phyloP scores from a whole-genome alignment of 257 asterid species.

The Solanum lignicaule region DNA sequence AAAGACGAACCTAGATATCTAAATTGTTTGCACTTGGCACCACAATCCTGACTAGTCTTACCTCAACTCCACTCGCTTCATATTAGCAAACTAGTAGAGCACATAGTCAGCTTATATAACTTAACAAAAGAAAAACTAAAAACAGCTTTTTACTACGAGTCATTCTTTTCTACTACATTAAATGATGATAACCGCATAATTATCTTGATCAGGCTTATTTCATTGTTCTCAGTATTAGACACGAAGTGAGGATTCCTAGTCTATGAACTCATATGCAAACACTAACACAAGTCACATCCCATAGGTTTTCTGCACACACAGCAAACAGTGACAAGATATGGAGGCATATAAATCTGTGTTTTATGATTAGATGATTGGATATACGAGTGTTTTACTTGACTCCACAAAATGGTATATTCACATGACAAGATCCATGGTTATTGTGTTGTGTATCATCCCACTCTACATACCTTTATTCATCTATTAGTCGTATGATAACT shows the following conservation, averaged over 20 bases:
- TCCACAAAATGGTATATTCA: neutral
- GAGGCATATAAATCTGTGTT: neutral
- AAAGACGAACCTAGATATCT: neutral
- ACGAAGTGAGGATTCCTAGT: neutral
- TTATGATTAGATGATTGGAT: neutral
- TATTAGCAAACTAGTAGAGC: neutral
- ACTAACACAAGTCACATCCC: neutral
- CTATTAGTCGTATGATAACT: neutral
- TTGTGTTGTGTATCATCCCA: neutral
- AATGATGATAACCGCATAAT: neutral
- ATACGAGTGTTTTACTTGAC: neutral
- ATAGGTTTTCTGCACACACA: neutral
- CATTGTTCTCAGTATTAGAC: neutral
- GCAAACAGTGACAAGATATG: neutral
- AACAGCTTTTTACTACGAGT: neutral
- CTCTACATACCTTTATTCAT: neutral
- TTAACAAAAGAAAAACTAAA: neutral
- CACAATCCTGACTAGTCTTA: neutral
- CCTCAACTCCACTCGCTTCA: neutral
- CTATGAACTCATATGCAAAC: neutral
- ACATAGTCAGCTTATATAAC: neutral
- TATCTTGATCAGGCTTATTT: neutral
- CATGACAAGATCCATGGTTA: neutral
- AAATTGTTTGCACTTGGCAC: neutral
- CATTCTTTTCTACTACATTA: neutral